These are phyloP conservation scores for Hypoxylon sp. DNA, from an alignment of 2,329 filamentous ascomycete genomes.

Conservation along the genomic window DNA sequence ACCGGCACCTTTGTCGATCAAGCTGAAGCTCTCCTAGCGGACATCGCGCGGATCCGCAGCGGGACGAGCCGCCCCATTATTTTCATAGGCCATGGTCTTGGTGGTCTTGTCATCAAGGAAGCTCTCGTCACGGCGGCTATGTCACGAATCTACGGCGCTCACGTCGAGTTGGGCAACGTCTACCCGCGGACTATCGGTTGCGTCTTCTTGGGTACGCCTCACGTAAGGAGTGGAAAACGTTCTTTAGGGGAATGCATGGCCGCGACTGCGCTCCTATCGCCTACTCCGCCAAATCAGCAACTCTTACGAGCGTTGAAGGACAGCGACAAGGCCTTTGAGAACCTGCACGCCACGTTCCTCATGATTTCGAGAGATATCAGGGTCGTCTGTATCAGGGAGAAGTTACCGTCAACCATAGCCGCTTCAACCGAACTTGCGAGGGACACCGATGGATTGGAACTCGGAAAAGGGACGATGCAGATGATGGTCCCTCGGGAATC, in stretches of 20 bases:
- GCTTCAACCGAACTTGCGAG: slow-evolving; percentile 46
- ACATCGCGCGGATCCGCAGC: slow-evolving; percentile 49
- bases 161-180: slow-evolving; percentile 53
- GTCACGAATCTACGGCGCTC: slow-evolving; percentile 53
- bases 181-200: slow-evolving; percentile 54
- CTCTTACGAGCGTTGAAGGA: slow-evolving; percentile 50
- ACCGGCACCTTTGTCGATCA: slow-evolving; percentile 51
- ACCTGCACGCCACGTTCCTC: slow-evolving; percentile 51
- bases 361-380: slow-evolving; percentile 54
- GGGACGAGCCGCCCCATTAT: slow-evolving; percentile 52
- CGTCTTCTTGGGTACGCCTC: slow-evolving; percentile 53
- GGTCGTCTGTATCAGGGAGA: slow-evolving; percentile 52
- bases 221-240: slow-evolving; percentile 50
- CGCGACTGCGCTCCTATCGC: slow-evolving; percentile 50
- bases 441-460: slow-evolving; percentile 47
- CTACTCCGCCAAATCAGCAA: slow-evolving; percentile 44
- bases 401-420: slow-evolving; percentile 48
- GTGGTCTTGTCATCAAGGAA: slow-evolving; percentile 53
- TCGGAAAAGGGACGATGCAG: slow-evolving; percentile 49
- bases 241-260: slow-evolving; percentile 52
- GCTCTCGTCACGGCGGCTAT: slow-evolving; percentile 52
- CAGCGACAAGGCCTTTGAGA: slow-evolving; percentile 50
- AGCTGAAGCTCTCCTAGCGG: slow-evolving; percentile 50
- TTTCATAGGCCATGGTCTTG: slow-evolving; percentile 53
- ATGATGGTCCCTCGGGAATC: slow-evolving; percentile 52